These are phyloP conservation scores for Cnidoscolus chayamansa DNA, from an alignment of 441 rosid genomes.

Conservation along the genomic window DNA sequence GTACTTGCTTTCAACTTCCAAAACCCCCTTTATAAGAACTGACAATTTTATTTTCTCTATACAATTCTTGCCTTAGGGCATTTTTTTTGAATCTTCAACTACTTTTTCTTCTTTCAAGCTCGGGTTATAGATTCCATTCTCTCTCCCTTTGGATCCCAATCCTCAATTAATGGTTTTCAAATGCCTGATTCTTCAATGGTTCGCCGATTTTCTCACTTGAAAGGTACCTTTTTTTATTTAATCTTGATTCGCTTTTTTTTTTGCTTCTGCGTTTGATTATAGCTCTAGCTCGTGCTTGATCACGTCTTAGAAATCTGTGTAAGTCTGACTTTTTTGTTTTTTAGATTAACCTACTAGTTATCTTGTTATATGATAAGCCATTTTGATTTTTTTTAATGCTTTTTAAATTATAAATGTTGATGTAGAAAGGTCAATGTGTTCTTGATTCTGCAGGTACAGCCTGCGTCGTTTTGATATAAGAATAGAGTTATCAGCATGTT, in stretches of 20 bases:
- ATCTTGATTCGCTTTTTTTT: neutral
- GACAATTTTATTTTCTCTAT: neutral
- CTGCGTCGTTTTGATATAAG: constrained; percentile 28
- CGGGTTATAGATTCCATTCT: too few relatives aligned
- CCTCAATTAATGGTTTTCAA: neutral
- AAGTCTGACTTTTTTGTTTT: neutral
- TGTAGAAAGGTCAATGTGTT: constrained; percentile 22
- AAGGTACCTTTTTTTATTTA: neutral
- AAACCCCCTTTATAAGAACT: too few relatives aligned
- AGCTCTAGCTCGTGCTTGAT: neutral
- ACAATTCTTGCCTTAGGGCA: neutral
- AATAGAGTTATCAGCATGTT: constrained; percentile 57
- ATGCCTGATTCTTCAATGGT: neutral
- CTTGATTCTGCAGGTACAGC: constrained; percentile 18
- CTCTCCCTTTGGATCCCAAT: too few relatives aligned
- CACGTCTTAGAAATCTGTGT: constrained; percentile 1
- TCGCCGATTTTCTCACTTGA: neutral
- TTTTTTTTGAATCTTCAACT: neutral
- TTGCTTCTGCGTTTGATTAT: neutral
- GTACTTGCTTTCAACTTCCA: too few relatives aligned
- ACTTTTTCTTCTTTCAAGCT: too few relatives aligned
- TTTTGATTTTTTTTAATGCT: neutral
- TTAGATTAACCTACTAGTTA: neutral
- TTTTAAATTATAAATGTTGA: neutral
- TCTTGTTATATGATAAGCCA: neutral